Percentiles rank a stretch among this genome's conserved stretches.
Conservation (phyloP, 75 land plant genomes). For the Picea sitchensis region DNA sequence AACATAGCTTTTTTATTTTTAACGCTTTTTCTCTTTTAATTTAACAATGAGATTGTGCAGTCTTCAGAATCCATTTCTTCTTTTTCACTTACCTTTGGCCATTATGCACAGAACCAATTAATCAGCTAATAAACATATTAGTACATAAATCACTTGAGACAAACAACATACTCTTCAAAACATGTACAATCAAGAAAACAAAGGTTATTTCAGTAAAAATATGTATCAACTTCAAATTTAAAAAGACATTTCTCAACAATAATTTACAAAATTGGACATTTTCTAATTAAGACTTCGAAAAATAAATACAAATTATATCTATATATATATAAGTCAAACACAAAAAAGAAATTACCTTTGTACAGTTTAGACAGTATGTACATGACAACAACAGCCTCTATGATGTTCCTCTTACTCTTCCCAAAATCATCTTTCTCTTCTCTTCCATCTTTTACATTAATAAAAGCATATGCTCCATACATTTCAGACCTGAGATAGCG, state of each 20-base stretch:
- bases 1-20: no score
- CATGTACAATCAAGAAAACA: no score
- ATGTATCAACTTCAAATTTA: background rate
- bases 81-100: background rate
- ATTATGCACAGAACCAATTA: no score
- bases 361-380: conserved; percentile 21
- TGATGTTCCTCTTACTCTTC: conserved; percentile 53
- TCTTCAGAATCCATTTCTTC: background rate
- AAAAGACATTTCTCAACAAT: background rate
- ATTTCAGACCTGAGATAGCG: background rate
- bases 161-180: no score
- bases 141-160: no score
- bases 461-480: conserved; percentile 72
- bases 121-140: no score
- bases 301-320: background rate
- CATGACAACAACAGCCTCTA: conserved; percentile 57
- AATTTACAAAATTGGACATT: background rate
- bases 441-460: conserved; percentile 48
- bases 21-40: background rate
- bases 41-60: background rate
- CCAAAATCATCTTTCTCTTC: conserved; percentile 47
- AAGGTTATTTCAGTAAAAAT: no score
- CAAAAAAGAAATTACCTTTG: background rate
- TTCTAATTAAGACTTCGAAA: background rate
- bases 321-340: background rate